Base-by-base conservation (phyloP, 768 basidiomycete genomes). In the Boletus speciosus region DNA sequence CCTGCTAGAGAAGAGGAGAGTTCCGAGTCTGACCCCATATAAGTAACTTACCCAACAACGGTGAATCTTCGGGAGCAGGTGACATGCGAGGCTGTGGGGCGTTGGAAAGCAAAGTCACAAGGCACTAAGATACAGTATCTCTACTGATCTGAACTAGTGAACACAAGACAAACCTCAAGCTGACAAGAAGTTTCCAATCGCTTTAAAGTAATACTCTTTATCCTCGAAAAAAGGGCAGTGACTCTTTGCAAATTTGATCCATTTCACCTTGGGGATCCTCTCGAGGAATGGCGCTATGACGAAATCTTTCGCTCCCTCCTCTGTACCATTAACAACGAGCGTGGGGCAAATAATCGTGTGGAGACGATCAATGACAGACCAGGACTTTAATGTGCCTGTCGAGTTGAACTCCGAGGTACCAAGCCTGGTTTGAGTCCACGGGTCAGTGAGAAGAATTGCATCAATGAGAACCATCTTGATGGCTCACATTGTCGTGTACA, bases 291-390 rank as follows among this genome's bases (percentile, higher is more conserved):
- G 74, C 10, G 45, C 53, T 4, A 71, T 44, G 15, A 63, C 66
- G 21, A 58, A 61, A 52, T 77, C 73, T 19, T 67, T 61, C 47
- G 71, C 72, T 29, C 64, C 61, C 45, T 77, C 77, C 57, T 71
- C 62, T 6, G 63, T 52, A 5, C 71, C 72, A 32, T 76, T 76
- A 29, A 68, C 67, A 6, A 75, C 59, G 40, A 81, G 63, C 1
- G 72, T 74, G 0, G 76, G 74, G 7, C 68, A 66, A 16, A 56
- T 49, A 31, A 80, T 76, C 27, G 65, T 71, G 55, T 71, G 64
- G 10, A 81, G 59, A 16, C 73, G 70, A 35, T 76, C 73, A 8
- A 78, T 62, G 45, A 80, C 72, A 2, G 71, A 64, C 81, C 81
- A 83, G 2, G 66, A 57, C 61, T 73, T 74, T 37, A 81, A 56